phyloP scores from a whole-genome alignment of 1,284 basidiomycete species.

The Thelephora terrestris region DNA sequence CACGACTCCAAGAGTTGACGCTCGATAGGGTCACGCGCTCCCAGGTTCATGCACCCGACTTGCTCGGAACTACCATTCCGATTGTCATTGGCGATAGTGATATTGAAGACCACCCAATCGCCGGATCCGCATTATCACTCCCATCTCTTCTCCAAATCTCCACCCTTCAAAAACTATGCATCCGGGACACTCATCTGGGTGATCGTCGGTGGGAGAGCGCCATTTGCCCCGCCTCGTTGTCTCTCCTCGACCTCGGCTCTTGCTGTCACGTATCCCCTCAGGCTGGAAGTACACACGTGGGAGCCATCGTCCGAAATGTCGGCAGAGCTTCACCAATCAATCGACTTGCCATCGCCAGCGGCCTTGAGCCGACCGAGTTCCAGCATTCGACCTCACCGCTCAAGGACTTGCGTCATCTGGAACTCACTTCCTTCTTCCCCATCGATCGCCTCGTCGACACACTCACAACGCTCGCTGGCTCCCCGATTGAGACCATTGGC shows the following conservation, averaged over 20 bases:
- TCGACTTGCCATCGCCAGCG: constrained; percentile 42
- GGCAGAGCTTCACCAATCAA: constrained; percentile 34
- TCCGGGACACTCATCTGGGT: constrained; percentile 63
- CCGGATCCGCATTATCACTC: constrained; percentile 48
- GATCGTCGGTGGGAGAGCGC: constrained; percentile 44
- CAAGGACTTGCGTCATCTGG: constrained; percentile 40
- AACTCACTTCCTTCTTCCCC: constrained; percentile 52
- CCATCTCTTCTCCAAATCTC: constrained; percentile 56
- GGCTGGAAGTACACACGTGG: constrained; percentile 41
- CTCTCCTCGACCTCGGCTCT: constrained; percentile 50
- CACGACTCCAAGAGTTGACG: constrained; percentile 42
- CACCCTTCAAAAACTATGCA: constrained; percentile 47
- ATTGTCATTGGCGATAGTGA: constrained; percentile 46
- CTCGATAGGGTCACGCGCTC: constrained; percentile 62
- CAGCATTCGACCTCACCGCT: constrained; percentile 31
- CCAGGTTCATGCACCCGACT: constrained; percentile 44
- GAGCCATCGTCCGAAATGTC: constrained; percentile 48
- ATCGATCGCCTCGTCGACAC: constrained; percentile 50
- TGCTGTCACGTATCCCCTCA: constrained; percentile 44
- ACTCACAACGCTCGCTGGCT: constrained; percentile 46
- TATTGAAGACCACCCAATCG: constrained; percentile 44
- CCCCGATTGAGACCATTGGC: constrained; percentile 46
- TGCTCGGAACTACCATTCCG: constrained; percentile 43
- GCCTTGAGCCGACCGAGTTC: constrained; percentile 30
- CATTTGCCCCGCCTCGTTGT: constrained; percentile 37